Evolutionary conservation across 306 rosid genomes (phyloP).

Genomic region (Quillaja saponaria): DNA sequence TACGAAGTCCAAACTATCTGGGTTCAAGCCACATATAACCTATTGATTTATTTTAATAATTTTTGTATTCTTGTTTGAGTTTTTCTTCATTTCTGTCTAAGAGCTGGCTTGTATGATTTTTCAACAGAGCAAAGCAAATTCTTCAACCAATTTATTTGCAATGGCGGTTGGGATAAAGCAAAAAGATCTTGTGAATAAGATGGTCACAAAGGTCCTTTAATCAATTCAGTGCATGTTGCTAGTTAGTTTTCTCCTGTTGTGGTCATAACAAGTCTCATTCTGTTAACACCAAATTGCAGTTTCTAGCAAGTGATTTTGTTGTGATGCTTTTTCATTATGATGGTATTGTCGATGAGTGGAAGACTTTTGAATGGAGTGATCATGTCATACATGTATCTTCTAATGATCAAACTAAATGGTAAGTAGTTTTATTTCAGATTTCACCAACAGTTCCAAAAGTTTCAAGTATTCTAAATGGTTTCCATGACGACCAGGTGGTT

Average conservation of each 20-base stretch:
- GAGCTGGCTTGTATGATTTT: conserved; percentile 22
- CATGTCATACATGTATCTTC: conserved; percentile 68
- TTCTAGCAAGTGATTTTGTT: conserved; percentile 58
- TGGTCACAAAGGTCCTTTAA: conserved; percentile 74
- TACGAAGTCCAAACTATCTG: background rate
- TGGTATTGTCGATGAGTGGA: conserved; percentile 70
- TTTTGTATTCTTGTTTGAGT: background rate
- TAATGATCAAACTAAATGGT: conserved; percentile 79
- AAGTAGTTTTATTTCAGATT: conserved; percentile 24
- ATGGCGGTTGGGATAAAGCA: conserved; percentile 80
- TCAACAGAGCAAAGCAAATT: conserved; percentile 39
- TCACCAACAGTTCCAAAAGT: background rate
- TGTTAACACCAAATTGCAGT: conserved; percentile 45
- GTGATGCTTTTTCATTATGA: conserved; percentile 95
- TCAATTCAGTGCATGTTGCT: conserved; percentile 7
- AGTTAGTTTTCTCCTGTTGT: conserved; percentile 10
- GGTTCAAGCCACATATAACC: background rate
- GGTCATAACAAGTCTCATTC: background rate
- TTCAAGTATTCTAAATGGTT: conserved; percentile 13
- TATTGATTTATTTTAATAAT: background rate
- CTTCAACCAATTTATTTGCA: conserved; percentile 55
- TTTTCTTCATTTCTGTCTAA: background rate
- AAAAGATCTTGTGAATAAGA: conserved; percentile 62
- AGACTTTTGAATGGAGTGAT: conserved; percentile 57
- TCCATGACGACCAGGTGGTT: conserved; percentile 73